Evolutionary conservation across 257 asterid species (phyloP).

Genomic region (Nicotiana attenuata): DNA sequence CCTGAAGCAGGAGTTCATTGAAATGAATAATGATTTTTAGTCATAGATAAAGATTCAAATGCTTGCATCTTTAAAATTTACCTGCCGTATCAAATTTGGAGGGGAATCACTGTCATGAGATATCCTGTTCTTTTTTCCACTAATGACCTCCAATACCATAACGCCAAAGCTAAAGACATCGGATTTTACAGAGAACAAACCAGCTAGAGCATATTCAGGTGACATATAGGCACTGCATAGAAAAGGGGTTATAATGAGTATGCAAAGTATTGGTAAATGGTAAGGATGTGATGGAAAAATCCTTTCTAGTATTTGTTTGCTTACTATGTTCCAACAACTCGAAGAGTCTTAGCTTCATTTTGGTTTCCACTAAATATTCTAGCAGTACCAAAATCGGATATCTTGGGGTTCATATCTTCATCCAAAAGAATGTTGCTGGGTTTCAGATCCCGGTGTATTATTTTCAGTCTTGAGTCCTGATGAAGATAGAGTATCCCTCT

Average conservation of each 20-base stretch:
- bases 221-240: conserved; percentile 11
- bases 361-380: conserved; percentile 6
- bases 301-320: not conserved
- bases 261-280: not conserved
- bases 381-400: conserved; percentile 14
- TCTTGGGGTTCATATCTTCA: conserved; percentile 22
- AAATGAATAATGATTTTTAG: not conserved
- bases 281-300: not conserved
- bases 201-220: conserved; percentile 10
- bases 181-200: conserved; percentile 7
- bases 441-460: conserved; percentile 19
- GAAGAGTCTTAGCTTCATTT: not conserved
- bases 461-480: conserved; percentile 10
- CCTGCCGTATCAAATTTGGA: not conserved
- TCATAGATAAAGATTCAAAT: not conserved
- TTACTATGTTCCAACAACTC: conserved; percentile 19
- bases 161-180: conserved; percentile 22
- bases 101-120: not conserved
- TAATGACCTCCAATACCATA: conserved; percentile 15
- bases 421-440: conserved; percentile 21
- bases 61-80: not conserved
- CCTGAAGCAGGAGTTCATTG: conserved; percentile 14
- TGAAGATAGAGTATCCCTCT: conserved; percentile 23
- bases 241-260: not conserved
- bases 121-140: conserved; percentile 5